A percentile compares a stretch with the other conserved stretches of the same genome.
These are phyloP conservation scores for Yueomyces sinensis DNA, from an alignment of 805 yeast genomes.

Conservation along the genomic window DNA sequence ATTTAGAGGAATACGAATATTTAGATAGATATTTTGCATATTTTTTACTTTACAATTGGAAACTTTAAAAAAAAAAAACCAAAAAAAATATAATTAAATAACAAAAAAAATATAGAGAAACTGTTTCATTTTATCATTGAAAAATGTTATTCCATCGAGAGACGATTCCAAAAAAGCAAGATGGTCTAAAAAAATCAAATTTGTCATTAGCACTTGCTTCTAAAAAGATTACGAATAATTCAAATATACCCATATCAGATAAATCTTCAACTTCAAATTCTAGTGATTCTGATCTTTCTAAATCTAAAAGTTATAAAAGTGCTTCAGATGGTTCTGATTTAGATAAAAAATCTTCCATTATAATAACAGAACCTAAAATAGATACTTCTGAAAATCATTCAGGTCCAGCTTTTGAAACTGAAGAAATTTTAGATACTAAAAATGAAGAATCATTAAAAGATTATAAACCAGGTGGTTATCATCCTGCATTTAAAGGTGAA, in stretches of 20 bases:
- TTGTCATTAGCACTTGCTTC: not conserved
- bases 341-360: no score
- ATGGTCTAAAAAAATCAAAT: not conserved
- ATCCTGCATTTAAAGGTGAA: slow-evolving; percentile 87
- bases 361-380: not conserved
- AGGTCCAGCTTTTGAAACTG: slow-evolving; percentile 22
- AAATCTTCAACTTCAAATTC: not conserved
- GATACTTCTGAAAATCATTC: slow-evolving; percentile 1
- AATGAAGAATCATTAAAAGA: slow-evolving; percentile 83
- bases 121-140: not conserved
- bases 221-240: not conserved
- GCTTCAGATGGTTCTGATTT: not conserved
- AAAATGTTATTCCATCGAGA: not conserved
- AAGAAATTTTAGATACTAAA: slow-evolving; percentile 26
- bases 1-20: no score
- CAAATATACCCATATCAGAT: not conserved
- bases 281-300: not conserved
- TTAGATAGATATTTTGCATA: no score
- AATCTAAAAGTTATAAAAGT: not conserved
- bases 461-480: slow-evolving; percentile 89
- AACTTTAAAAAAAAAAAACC: no score
- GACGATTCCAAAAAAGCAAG: not conserved
- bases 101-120: not conserved
- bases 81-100: no score
- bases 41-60: no score